Percentiles rank a stretch among this genome's conserved stretches.
These are phyloP conservation scores for Terfezia claveryi DNA, from an alignment of 495 filamentous ascomycete genomes.

Conservation along the genomic window DNA sequence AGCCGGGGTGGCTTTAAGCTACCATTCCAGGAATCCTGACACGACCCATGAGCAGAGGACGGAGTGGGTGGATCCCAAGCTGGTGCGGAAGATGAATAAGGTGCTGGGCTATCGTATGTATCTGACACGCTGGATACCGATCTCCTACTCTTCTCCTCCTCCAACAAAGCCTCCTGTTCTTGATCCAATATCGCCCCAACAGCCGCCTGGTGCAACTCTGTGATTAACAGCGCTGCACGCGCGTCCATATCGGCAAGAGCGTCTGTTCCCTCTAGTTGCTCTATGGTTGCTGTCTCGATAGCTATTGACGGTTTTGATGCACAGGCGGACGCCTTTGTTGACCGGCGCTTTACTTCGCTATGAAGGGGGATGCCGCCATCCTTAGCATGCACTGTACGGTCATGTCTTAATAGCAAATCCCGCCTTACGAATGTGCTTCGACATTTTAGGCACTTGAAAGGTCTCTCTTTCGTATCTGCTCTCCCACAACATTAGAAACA, in stretches of 20 bases:
- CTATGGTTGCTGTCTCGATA: conserved; percentile 69
- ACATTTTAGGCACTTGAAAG: conserved; percentile 96
- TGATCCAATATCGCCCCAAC: conserved; percentile 58
- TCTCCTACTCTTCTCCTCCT: conserved; percentile 46
- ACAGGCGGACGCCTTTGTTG: conserved; percentile 43
- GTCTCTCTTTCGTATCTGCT: conserved; percentile 91
- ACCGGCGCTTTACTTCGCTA: conserved; percentile 67
- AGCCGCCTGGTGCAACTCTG: conserved; percentile 94
- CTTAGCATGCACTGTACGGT: conserved; percentile 95
- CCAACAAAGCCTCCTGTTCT: conserved; percentile 34
- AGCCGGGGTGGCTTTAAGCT: not conserved
- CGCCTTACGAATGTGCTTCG: conserved; percentile 95
- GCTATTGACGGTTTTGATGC: conserved; percentile 62
- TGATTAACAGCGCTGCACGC: conserved; percentile 85
- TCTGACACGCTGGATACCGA: conserved; percentile 49
- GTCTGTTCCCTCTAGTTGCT: conserved; percentile 88
- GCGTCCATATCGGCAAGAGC: conserved; percentile 94
- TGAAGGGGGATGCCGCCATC: conserved; percentile 90
- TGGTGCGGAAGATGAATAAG: conserved; percentile 52
- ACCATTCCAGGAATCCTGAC: not conserved
- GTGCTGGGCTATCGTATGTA: conserved; percentile 46
- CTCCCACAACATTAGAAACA: not conserved
- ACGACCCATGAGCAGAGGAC: conserved; percentile 5
- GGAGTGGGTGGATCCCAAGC: conserved; percentile 24
- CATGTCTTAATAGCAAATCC: conserved; percentile 87